Evolutionary conservation across 495 filamentous ascomycete genomes (phyloP), one percentile per base, ranked within the genome.

Genomic region (Talaromyces proteolyticus): DNA sequence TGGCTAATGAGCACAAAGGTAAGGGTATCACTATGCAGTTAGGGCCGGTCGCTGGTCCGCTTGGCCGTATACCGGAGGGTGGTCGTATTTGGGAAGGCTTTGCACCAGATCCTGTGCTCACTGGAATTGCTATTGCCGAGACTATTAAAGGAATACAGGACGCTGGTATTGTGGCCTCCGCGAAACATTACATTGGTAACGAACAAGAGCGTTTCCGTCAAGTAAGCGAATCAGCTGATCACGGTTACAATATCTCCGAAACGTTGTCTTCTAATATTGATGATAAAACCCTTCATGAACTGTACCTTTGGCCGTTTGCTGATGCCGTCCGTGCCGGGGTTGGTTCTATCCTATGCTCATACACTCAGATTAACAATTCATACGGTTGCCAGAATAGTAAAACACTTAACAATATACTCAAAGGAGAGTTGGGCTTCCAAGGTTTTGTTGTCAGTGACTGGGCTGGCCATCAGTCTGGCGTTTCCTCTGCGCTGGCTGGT

Each of bases 41-140:
- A 1, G 75, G 76, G 3, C 79, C 78, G 0, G 75, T 75, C 0
- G 60, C 65, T 24, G 79, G 79, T 14, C 69, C 79, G 0, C 56
- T 82, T 7, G 80, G 80, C 41, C 78, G 76, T 60, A 67, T 43
- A 38, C 64, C 78, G 0, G 41, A 61, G 1, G 74, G 66, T 22
- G 79, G 79, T 0, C 61, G 79, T n/a, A 82, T 79, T 57, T 92
- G 86, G 86, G 88, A 92, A 63, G 85, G 86, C 0, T 86, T 88
- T 53, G 78, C 78, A 8, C 59, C 74, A 0, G 87, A 90, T 64
- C 82, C 84, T 83, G 65, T 71, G 88, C 67, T 85, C 21, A 71
- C 69, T 19, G 81, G 82, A 18, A 65, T 80, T 17, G 70, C 68
- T 3, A 77, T 78, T 49, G 75, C 67, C 3, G 66, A 78, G 47